phyloP scores from a whole-genome alignment of 768 basidiomycete genomes.

The Russula sp. region DNA sequence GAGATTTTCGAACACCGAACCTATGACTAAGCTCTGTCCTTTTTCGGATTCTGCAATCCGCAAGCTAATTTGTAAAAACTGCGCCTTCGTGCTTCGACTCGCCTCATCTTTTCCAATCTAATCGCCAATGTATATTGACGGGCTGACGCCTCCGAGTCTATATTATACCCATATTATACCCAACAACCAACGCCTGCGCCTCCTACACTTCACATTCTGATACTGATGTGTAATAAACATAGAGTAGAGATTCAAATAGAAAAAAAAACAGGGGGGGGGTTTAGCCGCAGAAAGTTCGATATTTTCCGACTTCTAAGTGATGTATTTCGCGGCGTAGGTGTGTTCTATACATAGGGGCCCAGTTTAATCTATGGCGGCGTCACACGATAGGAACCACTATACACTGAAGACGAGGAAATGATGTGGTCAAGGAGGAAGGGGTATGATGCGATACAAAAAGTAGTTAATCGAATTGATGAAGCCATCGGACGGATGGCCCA shows the following conservation, averaged over 20 bases:
- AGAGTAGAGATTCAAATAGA: not conserved
- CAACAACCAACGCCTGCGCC: not conserved
- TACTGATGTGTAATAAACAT: not conserved
- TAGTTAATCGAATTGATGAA: no score
- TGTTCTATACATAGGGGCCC: no score
- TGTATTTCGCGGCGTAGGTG: not conserved
- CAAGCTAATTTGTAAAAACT: no score
- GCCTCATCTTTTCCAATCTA: not conserved
- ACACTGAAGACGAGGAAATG: not conserved
- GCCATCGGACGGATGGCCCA: no score
- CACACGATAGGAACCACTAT: not conserved
- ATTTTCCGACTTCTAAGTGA: not conserved
- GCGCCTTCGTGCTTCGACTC: not conserved
- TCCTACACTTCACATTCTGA: not conserved
- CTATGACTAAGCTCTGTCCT: no score
- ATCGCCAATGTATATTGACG: not conserved
- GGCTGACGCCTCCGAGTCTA: no score
- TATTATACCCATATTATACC: not conserved
- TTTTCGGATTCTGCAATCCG: no score
- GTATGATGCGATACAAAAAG: no score
- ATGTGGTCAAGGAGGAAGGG: not conserved
- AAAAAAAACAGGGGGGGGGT: not conserved
- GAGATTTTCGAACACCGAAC: no score
- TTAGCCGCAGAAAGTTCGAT: not conserved
- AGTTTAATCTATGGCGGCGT: not conserved